These are phyloP conservation scores for Zygosaccharomyces kombuchaensis DNA, from an alignment of 805 yeast genomes.

Conservation along the genomic window DNA sequence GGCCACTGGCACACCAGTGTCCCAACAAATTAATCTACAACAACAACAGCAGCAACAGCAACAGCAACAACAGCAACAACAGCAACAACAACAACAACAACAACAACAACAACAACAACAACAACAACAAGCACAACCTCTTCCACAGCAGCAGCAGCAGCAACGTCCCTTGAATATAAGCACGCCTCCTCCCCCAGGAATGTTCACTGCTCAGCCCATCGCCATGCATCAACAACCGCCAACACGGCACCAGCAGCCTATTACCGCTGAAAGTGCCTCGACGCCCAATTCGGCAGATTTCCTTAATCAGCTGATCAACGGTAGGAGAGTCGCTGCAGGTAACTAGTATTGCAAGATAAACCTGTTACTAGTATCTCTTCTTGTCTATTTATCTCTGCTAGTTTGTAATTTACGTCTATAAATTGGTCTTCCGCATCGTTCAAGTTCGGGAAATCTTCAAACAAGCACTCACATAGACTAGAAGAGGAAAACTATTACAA, in stretches of 20 bases:
- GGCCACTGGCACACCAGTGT: conserved; percentile 12
- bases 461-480: background rate
- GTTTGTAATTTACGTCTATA: background rate
- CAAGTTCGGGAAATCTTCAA: background rate
- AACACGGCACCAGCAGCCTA: conserved; percentile 21
- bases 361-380: background rate
- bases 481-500: background rate
- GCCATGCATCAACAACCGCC: conserved; percentile 20
- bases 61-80: conserved; percentile 28
- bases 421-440: conserved; percentile 2
- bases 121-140: conserved; percentile 26
- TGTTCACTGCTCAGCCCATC: conserved; percentile 36
- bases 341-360: conserved; percentile 11
- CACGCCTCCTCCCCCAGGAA: conserved; percentile 75
- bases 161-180: conserved; percentile 41
- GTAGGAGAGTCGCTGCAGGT: conserved; percentile 48
- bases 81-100: conserved; percentile 26
- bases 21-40: conserved; percentile 16
- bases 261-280: conserved; percentile 20
- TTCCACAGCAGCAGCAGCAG: conserved; percentile 29
- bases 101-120: conserved; percentile 33
- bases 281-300: conserved; percentile 69
- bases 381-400: conserved; percentile 2
- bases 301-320: conserved; percentile 79
- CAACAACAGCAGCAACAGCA: conserved; percentile 30